Conservation (phyloP, 1,284 basidiomycete genomes). For the Trichosporon asahii region DNA sequence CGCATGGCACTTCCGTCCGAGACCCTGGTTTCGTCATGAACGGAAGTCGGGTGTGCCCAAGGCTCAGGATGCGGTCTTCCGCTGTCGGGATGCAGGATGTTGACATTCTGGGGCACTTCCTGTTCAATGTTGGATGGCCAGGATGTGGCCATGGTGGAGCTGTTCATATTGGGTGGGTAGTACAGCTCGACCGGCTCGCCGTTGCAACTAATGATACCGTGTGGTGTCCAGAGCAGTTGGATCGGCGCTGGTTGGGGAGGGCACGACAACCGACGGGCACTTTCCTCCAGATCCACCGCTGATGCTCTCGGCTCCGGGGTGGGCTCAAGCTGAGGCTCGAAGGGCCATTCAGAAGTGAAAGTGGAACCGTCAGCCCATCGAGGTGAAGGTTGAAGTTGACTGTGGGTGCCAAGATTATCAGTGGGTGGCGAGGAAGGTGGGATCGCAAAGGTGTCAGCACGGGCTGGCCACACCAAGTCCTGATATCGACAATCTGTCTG, state of each 20-base stretch:
- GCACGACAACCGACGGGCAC: not conserved
- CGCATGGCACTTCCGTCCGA: not conserved
- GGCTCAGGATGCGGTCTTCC: not conserved
- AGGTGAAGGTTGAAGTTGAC: not conserved
- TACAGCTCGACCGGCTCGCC: not conserved
- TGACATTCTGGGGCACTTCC: not conserved
- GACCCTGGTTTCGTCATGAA: not conserved
- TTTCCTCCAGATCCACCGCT: too few relatives aligned
- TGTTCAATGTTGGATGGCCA: not conserved
- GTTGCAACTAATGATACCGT: not conserved
- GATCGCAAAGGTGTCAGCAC: not conserved
- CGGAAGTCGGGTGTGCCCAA: not conserved
- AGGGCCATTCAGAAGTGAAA: not conserved
- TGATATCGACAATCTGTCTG: not conserved
- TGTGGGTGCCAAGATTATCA: not conserved
- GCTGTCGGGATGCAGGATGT: not conserved
- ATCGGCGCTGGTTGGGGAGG: not conserved
- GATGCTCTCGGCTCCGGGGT: too few relatives aligned
- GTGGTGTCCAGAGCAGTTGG: not conserved
- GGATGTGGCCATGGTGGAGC: not conserved
- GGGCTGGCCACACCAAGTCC: not conserved
- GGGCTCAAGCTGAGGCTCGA: not conserved
- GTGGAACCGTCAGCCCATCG: not conserved
- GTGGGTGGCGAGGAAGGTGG: not conserved
- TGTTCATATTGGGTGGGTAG: not conserved